Conservation (phyloP, 2,329 filamentous ascomycete species). For the Botrytis hyacinthi region DNA sequence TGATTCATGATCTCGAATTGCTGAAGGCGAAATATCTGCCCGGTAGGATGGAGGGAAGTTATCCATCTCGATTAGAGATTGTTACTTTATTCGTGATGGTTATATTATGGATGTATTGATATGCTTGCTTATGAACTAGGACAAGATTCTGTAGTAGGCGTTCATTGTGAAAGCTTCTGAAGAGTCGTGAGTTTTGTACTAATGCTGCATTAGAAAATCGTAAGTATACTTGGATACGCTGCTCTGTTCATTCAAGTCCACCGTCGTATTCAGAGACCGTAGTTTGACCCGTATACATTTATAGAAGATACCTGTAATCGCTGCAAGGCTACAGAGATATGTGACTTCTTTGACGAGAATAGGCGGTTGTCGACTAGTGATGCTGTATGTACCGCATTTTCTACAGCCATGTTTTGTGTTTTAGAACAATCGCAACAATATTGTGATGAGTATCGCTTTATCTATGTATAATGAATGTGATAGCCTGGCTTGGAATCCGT, state of each 20-base stretch:
- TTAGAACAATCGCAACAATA: neutral
- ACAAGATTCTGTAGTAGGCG: neutral
- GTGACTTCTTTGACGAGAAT: neutral
- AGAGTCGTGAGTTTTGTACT: neutral
- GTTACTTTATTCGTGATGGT: neutral
- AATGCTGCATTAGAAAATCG: neutral
- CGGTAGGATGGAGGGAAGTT: neutral
- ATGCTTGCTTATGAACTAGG: fast-evolving
- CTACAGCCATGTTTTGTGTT: neutral
- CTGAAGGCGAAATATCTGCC: fast-evolving
- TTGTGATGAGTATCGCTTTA: neutral
- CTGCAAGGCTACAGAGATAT: neutral
- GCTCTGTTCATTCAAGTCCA: neutral
- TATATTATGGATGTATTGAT: neutral
- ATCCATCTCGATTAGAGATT: neutral
- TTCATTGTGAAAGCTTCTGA: neutral
- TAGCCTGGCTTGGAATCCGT: no score
- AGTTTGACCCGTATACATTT: neutral
- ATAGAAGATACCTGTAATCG: neutral
- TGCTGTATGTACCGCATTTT: neutral
- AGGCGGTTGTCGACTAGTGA: neutral
- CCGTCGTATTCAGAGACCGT: neutral
- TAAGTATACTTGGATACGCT: neutral
- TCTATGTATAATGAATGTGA: neutral
- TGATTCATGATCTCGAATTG: neutral